A percentile compares a stretch with the other conserved stretches of the same genome.
Conservation (phyloP, 306 rosid genomes). For the Canavalia gladiata region DNA sequence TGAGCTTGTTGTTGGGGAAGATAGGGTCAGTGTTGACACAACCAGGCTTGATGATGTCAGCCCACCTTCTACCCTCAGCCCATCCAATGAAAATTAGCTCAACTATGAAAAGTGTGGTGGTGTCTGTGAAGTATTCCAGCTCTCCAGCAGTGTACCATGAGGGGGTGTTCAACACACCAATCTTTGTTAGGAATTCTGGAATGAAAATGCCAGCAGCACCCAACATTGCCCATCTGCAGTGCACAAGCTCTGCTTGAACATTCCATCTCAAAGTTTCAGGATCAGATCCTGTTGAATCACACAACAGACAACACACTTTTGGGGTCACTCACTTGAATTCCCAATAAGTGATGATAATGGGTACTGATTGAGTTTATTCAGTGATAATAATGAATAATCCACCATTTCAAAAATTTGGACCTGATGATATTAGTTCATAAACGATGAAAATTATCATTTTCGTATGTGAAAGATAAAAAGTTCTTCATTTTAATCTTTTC, state of each 20-base stretch:
- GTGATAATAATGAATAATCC: not conserved
- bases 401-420: not conserved
- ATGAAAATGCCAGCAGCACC: slow-evolving; percentile 50
- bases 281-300: slow-evolving; percentile 35
- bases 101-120: slow-evolving; percentile 43
- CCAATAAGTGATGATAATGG: not conserved
- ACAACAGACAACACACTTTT: slow-evolving; percentile 1
- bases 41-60: slow-evolving; percentile 48
- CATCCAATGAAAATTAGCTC: slow-evolving; percentile 45
- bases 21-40: slow-evolving; percentile 49
- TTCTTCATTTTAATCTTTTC: too few species aligned
- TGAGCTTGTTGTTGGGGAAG: slow-evolving; percentile 51
- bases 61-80: slow-evolving; percentile 54
- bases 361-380: not conserved
- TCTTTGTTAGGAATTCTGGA: slow-evolving; percentile 48
- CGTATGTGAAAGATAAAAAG: too few species aligned
- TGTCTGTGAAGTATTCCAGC: slow-evolving; percentile 50
- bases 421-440: too few species aligned
- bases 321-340: slow-evolving; percentile 24
- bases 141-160: slow-evolving; percentile 51
- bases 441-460: too few species aligned
- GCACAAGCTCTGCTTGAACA: slow-evolving; percentile 47
- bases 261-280: slow-evolving; percentile 47
- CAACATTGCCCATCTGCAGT: slow-evolving; percentile 56
- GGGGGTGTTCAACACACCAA: slow-evolving; percentile 46